Evolutionary conservation across 805 yeast species (phyloP).

Genomic region (Spencermartinsiella europaea): DNA sequence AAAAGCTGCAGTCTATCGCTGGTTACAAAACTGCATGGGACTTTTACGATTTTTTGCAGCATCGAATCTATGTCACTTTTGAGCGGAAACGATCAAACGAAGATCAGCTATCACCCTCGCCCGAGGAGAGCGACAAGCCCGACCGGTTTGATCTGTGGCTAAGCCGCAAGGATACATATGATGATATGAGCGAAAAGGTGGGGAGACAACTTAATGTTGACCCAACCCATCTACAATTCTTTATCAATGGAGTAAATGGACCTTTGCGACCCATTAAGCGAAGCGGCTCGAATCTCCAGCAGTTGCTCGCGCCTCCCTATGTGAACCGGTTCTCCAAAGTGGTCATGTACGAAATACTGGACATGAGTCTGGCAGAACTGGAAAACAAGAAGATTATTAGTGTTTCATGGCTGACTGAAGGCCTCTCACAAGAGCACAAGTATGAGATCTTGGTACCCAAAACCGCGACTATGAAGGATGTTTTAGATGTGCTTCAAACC

Average conservation of each 20-base stretch:
- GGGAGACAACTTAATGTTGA: slow-evolving; percentile 50
- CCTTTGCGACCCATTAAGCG: slow-evolving; percentile 33
- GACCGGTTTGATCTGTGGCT: slow-evolving; percentile 52
- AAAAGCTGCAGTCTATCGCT: slow-evolving; percentile 16
- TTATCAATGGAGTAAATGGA: slow-evolving; percentile 56
- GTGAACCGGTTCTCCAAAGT: slow-evolving; percentile 8
- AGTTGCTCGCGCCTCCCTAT: slow-evolving; percentile 23
- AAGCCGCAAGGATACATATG: slow-evolving; percentile 53
- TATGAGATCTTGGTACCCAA: slow-evolving; percentile 67
- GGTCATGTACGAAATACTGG: slow-evolving; percentile 73
- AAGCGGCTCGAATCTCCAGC: slow-evolving; percentile 32
- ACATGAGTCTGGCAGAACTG: slow-evolving; percentile 65
- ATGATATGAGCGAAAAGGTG: slow-evolving; percentile 55
- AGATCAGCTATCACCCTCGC: not conserved
- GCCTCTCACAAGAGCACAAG: slow-evolving; percentile 62
- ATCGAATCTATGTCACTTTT: slow-evolving; percentile 28
- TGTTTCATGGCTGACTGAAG: slow-evolving; percentile 68
- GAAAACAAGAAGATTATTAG: slow-evolving; percentile 68
- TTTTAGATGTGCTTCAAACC: slow-evolving; percentile 51
- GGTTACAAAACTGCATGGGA: slow-evolving; percentile 20
- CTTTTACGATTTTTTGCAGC: slow-evolving; percentile 31
- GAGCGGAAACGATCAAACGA: slow-evolving; percentile 15
- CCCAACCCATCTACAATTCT: slow-evolving; percentile 60
- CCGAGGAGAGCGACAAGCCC: slow-evolving; percentile 11
- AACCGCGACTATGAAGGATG: slow-evolving; percentile 48